Percentiles rank a stretch among this genome's conserved stretches.
Evolutionary conservation across 179 eudicot genomes (phyloP).

Genomic region (Corrigiola litoralis): DNA sequence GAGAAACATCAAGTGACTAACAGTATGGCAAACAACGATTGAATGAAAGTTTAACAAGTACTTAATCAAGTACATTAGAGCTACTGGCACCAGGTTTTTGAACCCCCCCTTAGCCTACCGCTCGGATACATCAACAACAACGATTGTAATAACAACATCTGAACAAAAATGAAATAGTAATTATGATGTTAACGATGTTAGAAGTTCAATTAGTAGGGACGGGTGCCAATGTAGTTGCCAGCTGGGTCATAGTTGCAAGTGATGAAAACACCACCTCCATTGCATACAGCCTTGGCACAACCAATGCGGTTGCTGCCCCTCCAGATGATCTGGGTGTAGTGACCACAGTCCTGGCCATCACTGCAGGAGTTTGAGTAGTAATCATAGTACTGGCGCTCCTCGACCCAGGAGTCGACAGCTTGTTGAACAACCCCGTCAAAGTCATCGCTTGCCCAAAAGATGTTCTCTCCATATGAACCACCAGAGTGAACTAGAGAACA

Average conservation of each 20-base stretch:
- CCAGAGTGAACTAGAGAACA: background rate
- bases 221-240: slow-evolving; percentile 2
- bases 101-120: slow-evolving; percentile 6
- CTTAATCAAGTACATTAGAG: background rate
- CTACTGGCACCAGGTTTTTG: slow-evolving; percentile 1
- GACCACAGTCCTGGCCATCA: background rate
- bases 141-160: background rate
- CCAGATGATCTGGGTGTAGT: background rate
- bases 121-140: background rate
- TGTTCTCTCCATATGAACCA: background rate
- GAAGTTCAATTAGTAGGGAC: background rate
- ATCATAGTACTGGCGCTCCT: background rate
- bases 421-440: background rate
- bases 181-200: background rate
- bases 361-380: background rate
- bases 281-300: slow-evolving; percentile 9
- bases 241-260: slow-evolving; percentile 11
- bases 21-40: too few species aligned
- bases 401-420: background rate
- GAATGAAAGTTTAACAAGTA: background rate
- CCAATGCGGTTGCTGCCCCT: background rate
- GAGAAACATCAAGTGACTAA: too few species aligned
- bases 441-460: background rate
- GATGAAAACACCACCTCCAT: background rate
- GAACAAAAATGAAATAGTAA: background rate